Percentiles rank a stretch among this genome's conserved stretches.
Conservation (phyloP, 306 rosid species). For the Ammopiptanthus mongolicus region DNA sequence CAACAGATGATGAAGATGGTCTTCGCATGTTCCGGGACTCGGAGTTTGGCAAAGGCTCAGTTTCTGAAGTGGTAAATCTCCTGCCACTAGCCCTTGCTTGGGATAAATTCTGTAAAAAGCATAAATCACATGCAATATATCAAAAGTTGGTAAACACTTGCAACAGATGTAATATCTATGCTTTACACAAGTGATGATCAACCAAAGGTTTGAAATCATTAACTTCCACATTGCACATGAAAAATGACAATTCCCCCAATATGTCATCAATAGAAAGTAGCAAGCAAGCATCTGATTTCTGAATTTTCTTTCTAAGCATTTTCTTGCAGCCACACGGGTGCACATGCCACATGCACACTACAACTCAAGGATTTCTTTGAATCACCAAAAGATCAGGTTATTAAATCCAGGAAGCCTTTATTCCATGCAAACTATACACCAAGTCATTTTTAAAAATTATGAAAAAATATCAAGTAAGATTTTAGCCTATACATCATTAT, state of each 20-base stretch:
- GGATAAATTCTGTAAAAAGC: conserved; percentile 65
- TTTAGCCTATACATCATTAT: background rate
- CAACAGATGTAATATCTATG: background rate
- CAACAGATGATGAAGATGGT: conserved; percentile 94
- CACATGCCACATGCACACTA: background rate
- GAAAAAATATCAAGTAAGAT: background rate
- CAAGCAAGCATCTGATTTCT: conserved; percentile 1
- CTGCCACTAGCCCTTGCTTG: conserved; percentile 80
- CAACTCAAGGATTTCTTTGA: background rate
- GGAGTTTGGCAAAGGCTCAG: conserved; percentile 65
- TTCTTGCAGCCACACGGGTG: background rate
- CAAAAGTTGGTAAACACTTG: background rate
- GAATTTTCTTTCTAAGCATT: background rate
- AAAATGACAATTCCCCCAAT: background rate
- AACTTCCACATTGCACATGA: background rate
- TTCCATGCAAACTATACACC: background rate
- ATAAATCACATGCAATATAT: conserved; percentile 13
- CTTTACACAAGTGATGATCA: background rate
- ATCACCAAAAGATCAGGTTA: background rate
- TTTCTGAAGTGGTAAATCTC: conserved; percentile 60
- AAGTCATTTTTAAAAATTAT: background rate
- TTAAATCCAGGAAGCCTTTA: conserved; percentile 3
- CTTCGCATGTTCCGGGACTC: conserved; percentile 75
- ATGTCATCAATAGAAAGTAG: background rate
- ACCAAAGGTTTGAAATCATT: conserved; percentile 4